phyloP scores from a whole-genome alignment of 2,329 filamentous ascomycete species.

The Diaporthe destruens region DNA sequence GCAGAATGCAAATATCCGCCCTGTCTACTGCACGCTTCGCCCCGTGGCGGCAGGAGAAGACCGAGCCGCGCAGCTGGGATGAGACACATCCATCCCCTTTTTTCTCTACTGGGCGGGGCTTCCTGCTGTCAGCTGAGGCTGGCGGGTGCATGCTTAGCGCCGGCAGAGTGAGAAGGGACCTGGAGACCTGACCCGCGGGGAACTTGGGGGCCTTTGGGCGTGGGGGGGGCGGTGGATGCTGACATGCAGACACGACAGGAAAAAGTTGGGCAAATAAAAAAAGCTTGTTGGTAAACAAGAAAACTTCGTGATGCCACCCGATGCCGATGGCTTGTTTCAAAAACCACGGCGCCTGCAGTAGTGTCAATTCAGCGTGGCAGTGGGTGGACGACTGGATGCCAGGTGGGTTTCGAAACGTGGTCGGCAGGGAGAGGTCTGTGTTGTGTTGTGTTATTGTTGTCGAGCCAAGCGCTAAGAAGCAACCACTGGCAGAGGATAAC shows the following conservation, averaged over 20 bases:
- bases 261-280: background rate
- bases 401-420: conserved; percentile 13
- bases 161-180: conserved; percentile 1
- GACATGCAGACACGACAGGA: background rate
- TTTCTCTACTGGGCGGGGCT: background rate
- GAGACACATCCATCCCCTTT: too few relatives aligned
- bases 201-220: too few relatives aligned
- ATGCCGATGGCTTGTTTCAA: conserved; percentile 32
- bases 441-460: background rate
- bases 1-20: background rate
- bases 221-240: too few relatives aligned
- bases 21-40: background rate
- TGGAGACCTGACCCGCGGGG: background rate
- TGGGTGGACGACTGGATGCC: too few relatives aligned
- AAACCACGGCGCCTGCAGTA: conserved; percentile 16
- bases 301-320: conserved; percentile 16
- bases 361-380: background rate
- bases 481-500: background rate
- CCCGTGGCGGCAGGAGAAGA: background rate
- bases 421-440: conserved; percentile 8
- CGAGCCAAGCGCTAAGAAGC: background rate
- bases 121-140: conserved; percentile 15
- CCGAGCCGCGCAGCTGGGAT: background rate
- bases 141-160: conserved; percentile 21
- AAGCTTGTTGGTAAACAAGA: background rate